A percentile compares a stretch with the other conserved stretches of the same genome.
Evolutionary conservation across 2,329 filamentous ascomycete genomes (phyloP).

Genomic region (Cladosporium velox): DNA sequence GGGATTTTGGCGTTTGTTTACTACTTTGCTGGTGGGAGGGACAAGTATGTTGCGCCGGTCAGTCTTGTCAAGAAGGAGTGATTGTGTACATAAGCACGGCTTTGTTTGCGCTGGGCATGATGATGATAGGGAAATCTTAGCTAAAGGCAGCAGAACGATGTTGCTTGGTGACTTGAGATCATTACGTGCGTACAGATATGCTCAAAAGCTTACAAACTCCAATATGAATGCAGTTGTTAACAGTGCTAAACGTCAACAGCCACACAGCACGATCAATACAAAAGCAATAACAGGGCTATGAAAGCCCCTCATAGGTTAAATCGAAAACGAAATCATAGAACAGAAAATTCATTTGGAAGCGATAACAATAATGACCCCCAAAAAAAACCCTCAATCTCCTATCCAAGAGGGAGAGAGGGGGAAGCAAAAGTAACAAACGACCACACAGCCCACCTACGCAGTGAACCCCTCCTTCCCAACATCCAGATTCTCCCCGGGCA

Average conservation of each 20-base stretch:
- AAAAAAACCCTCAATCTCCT: too few relatives aligned
- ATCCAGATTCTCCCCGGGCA: constrained; percentile 2
- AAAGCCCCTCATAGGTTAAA: too few relatives aligned
- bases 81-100: background rate
- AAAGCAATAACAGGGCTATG: too few relatives aligned
- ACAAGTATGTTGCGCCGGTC: constrained; percentile 15
- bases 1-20: constrained; percentile 2
- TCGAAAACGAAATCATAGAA: too few relatives aligned
- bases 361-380: too few relatives aligned
- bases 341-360: too few relatives aligned
- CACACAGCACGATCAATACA: background rate
- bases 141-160: background rate
- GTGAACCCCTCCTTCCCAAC: constrained; percentile 8
- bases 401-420: too few relatives aligned
- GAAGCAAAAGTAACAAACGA: too few relatives aligned
- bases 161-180: background rate
- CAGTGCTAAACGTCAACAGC: background rate
- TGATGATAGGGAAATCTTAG: background rate
- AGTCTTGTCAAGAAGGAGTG: constrained; percentile 10
- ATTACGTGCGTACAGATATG: background rate
- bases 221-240: background rate
- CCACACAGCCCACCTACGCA: background rate
- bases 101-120: background rate
- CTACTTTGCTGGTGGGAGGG: constrained; percentile 12
- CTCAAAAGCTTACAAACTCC: background rate